Conservation (phyloP, 768 basidiomycete genomes). For the Xanthoconium purpureum region DNA sequence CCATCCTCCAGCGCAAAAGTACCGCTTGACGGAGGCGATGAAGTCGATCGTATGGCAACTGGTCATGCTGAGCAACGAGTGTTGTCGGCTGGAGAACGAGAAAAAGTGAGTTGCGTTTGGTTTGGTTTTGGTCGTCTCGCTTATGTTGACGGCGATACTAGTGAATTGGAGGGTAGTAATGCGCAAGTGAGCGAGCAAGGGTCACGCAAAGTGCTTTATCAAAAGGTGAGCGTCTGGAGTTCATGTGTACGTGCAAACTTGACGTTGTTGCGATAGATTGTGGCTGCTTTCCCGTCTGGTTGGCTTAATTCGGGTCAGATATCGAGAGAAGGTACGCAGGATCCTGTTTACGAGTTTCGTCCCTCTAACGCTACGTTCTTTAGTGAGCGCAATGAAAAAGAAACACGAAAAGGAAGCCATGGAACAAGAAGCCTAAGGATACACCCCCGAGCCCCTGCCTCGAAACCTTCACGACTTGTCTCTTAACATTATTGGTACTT, state of each 20-base stretch:
- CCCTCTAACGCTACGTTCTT: not conserved
- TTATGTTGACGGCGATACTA: constrained; percentile 25
- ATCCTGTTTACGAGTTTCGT: not conserved
- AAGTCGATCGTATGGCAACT: constrained; percentile 77
- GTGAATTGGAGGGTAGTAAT: constrained; percentile 60
- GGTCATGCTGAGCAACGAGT: constrained; percentile 79
- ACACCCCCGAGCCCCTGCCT: not conserved
- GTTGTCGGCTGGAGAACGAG: constrained; percentile 65
- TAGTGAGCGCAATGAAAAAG: constrained; percentile 87
- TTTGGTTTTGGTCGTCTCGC: not conserved
- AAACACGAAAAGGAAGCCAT: constrained; percentile 67
- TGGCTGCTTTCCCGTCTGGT: constrained; percentile 74
- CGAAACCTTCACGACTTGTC: not conserved
- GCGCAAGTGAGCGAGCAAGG: constrained; percentile 80
- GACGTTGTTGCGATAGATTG: constrained; percentile 46
- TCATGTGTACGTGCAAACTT: not conserved
- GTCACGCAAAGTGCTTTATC: constrained; percentile 73
- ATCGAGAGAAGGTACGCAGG: constrained; percentile 71
- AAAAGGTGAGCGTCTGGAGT: constrained; percentile 49
- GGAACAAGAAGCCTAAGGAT: constrained; percentile 48
- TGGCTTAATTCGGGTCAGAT: constrained; percentile 88
- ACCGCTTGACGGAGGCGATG: constrained; percentile 77
- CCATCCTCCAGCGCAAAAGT: constrained; percentile 74
- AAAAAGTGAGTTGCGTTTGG: constrained; percentile 44
- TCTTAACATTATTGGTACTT: constrained; percentile 22